Conservation (phyloP, 768 basidiomycete genomes). For the Coprinellus micaceus region DNA sequence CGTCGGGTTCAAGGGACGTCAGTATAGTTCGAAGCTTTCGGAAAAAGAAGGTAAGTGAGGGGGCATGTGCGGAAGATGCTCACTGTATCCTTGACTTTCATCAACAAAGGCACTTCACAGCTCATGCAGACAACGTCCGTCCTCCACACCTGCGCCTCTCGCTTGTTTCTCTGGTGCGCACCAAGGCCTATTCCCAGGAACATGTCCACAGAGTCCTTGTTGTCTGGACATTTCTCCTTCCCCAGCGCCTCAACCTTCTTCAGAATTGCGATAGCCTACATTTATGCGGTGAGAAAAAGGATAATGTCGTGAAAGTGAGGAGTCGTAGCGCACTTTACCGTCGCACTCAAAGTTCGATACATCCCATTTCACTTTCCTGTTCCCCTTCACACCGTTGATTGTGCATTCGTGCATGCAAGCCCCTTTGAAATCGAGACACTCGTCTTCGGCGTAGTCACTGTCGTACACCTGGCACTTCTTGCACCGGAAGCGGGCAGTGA, state of each 20-base stretch:
- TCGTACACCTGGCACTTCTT: conserved; percentile 41
- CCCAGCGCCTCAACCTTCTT: neutral
- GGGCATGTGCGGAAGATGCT: conserved; percentile 26
- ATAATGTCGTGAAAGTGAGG: neutral
- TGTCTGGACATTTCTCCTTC: too few species aligned
- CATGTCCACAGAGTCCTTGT: too few species aligned
- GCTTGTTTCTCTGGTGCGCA: too few species aligned
- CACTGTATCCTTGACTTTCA: neutral
- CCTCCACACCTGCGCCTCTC: too few species aligned
- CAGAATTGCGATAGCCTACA: neutral
- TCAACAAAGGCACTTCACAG: neutral
- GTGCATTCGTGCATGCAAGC: conserved; percentile 61
- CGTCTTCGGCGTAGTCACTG: conserved; percentile 31
- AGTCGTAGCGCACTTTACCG: conserved; percentile 40
- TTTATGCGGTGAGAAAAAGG: neutral
- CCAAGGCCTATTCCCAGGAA: too few species aligned
- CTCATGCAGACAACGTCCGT: too few species aligned
- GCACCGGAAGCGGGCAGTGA: conserved; percentile 60
- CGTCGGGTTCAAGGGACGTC: neutral
- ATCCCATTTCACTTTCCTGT: conserved; percentile 39
- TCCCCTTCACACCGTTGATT: conserved; percentile 26
- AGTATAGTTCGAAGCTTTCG: neutral
- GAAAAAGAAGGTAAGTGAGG: neutral
- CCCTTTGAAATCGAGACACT: conserved; percentile 52
- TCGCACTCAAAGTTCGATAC: conserved; percentile 55